These are phyloP conservation scores for Prosopis cineraria DNA, from an alignment of 306 rosid genomes.

Conservation along the genomic window DNA sequence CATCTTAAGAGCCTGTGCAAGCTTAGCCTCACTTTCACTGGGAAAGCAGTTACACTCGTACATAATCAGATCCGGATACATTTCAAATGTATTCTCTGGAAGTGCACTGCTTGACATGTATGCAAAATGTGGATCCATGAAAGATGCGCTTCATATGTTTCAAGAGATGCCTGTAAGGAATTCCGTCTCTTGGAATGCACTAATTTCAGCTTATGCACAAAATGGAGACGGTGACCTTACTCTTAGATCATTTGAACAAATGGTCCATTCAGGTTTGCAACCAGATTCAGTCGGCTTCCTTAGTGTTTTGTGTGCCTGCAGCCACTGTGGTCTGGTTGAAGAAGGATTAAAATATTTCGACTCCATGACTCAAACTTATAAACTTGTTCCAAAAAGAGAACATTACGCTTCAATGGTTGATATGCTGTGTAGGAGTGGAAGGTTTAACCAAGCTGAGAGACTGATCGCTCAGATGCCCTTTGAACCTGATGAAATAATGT, in stretches of 20 bases:
- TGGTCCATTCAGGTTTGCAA: conserved; percentile 71
- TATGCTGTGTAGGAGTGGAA: conserved; percentile 73
- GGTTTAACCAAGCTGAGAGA: conserved; percentile 73
- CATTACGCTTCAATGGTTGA: conserved; percentile 82
- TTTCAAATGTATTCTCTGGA: conserved; percentile 78
- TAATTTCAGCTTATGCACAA: conserved; percentile 85
- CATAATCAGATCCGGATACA: conserved; percentile 61
- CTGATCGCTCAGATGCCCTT: conserved; percentile 76
- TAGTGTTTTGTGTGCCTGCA: conserved; percentile 72
- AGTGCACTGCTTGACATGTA: conserved; percentile 94
- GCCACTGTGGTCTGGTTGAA: conserved; percentile 87
- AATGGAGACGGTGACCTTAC: conserved; percentile 71
- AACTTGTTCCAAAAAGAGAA: conserved; percentile 68
- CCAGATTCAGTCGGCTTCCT: conserved; percentile 90
- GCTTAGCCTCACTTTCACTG: conserved; percentile 62
- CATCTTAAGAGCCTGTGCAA: conserved; percentile 71
- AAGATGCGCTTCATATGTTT: conserved; percentile 68
- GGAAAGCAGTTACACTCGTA: conserved; percentile 78
- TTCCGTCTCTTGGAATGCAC: conserved; percentile 82
- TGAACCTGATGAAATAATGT: conserved; percentile 79
- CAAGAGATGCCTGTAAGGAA: conserved; percentile 83
- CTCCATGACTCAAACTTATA: conserved; percentile 53
- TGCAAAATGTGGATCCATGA: conserved; percentile 90
- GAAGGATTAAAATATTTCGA: conserved; percentile 68
- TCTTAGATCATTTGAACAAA: conserved; percentile 63